Evolutionary conservation across 352 stramenopile genomes (phyloP).

Genomic region (Phytophthora colocasiae): DNA sequence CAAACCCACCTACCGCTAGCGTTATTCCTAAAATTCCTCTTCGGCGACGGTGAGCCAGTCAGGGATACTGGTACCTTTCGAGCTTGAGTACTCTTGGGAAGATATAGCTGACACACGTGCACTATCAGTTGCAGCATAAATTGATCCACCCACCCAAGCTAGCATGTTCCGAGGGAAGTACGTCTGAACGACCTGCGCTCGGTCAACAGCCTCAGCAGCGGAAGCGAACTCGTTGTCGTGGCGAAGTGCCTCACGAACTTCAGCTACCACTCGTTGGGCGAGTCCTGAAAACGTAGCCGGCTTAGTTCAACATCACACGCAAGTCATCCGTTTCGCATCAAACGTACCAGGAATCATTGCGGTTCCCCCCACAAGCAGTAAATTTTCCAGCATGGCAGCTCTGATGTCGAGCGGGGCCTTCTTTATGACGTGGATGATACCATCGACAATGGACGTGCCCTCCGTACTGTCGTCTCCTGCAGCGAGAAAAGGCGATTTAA

Average conservation of each 20-base stretch:
- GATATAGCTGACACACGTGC: constrained; percentile 54
- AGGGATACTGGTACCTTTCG: constrained; percentile 39
- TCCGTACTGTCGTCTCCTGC: constrained; percentile 47
- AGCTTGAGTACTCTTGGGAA: constrained; percentile 57
- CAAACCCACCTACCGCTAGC: constrained; percentile 6
- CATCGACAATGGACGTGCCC: constrained; percentile 59
- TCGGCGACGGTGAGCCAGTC: constrained; percentile 79
- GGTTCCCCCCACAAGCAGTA: constrained; percentile 78
- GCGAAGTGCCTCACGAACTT: constrained; percentile 48
- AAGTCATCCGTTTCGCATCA: not conserved
- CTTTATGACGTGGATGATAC: constrained; percentile 59
- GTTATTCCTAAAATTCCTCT: constrained; percentile 31
- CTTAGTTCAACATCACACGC: not conserved
- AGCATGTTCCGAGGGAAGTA: constrained; percentile 82
- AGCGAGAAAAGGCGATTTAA: not conserved
- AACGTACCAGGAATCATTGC: constrained; percentile 78
- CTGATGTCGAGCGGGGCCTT: constrained; percentile 74
- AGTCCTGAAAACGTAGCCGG: constrained; percentile 49
- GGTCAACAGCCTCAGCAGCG: constrained; percentile 39
- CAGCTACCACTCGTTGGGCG: constrained; percentile 50
- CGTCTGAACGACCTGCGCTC: constrained; percentile 46
- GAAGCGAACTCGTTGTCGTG: constrained; percentile 53
- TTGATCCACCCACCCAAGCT: constrained; percentile 76
- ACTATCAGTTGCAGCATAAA: constrained; percentile 76
- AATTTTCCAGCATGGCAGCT: constrained; percentile 67